Evolutionary conservation across 2,329 filamentous ascomycete species (phyloP), one percentile per base, ranked within the genome.

Genomic region (Dactylellina sp.): DNA sequence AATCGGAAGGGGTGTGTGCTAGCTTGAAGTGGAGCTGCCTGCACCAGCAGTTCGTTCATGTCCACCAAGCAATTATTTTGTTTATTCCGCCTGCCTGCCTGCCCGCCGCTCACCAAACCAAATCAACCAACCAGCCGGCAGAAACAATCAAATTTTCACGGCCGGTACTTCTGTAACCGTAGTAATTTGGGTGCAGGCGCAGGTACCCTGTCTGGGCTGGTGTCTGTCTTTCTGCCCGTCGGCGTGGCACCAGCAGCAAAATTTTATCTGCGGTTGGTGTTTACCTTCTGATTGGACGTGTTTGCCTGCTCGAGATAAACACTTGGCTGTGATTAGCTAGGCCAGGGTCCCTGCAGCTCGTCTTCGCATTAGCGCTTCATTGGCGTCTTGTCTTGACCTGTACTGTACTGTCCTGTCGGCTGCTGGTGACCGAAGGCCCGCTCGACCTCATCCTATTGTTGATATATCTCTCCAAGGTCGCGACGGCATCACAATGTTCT

Each of bases 211-310:
- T 24, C 14, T 55, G 14, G 11, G 28, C 28, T 32, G 9, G 28
- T 32, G 28, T n/a, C n/a, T 9, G 28, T 4, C 28, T 52, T 60
- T 59, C 37, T 57, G 46, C 42, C 53, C 59, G 37, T 57, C 53
- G 50, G 50, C 66, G 59, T 71, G 50, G 53, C 56, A 62, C 64
- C 64, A 70, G 39, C 42, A 37, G 62, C 55, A 70, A 62, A 70
- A 55, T 70, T 70, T 70, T 55, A 55, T 47, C 16, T 61, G 55
- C 40, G 46, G 59, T 32, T 61, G 35, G 32, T 62, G 57, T 62
- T 68, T 68, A 68, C 47, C n/a, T 63, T 71, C 32, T 64, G 66
- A 64, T 71, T 64, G 66, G 66, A 71, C 66, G 66, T 71, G 66
- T 71, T 49, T 28, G 32, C 35, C 66, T 52, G 35, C 42, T 32